Conservation (phyloP, 2,329 filamentous ascomycete genomes). For the Pseudocercospora pini-densiflorae region DNA sequence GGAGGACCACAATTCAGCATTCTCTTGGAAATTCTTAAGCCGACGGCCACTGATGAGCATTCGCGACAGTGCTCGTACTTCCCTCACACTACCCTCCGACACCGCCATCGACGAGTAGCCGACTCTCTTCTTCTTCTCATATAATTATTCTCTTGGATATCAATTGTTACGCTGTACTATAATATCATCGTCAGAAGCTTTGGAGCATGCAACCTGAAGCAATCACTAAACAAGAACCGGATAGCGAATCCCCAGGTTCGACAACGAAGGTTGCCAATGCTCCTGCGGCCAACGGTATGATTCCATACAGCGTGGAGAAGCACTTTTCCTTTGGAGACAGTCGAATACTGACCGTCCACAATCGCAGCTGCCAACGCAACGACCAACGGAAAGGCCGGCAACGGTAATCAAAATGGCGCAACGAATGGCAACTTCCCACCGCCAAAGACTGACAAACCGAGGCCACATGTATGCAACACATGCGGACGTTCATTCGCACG, state of each 20-base stretch:
- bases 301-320: neutral
- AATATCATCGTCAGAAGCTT: neutral
- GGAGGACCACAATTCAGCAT: neutral
- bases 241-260: constrained; percentile 31
- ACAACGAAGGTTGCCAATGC: constrained; percentile 20
- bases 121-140: constrained; percentile 2
- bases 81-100: constrained; percentile 14
- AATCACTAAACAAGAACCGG: constrained; percentile 31
- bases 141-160: neutral
- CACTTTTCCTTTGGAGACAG: neutral
- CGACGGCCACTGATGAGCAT: constrained; percentile 19
- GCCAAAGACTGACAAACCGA: constrained; percentile 95
- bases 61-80: constrained; percentile 2
- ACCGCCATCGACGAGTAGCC: constrained; percentile 6
- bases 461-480: constrained; percentile 90
- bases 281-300: constrained; percentile 27
- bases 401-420: constrained; percentile 23
- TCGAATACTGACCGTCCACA: constrained; percentile 2
- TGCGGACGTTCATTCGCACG: constrained; percentile 92
- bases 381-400: constrained; percentile 10
- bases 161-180: neutral
- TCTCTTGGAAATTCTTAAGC: neutral
- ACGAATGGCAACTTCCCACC: constrained; percentile 64
- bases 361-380: constrained; percentile 23
- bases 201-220: constrained; percentile 36